Base-by-base conservation (phyloP, 2,329 filamentous ascomycete species). In the Orbilia javanica region DNA sequence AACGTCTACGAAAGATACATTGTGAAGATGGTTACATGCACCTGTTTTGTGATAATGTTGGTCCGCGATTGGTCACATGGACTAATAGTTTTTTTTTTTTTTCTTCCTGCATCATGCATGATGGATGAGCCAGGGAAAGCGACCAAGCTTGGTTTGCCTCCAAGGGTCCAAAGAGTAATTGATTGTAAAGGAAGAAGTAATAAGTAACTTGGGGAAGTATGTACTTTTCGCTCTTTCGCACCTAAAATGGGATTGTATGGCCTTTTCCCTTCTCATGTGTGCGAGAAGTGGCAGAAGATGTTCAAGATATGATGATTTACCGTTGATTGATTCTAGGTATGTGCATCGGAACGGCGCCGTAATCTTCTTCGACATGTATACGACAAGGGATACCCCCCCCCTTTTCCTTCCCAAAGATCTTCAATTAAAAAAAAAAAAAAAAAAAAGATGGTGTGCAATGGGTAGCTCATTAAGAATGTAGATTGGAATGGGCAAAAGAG, bases 51-150 rank as follows among this genome's bases (percentile, higher is more conserved):
- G 25, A 25, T 69, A 50, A 70, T 71, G 50, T 70, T 77, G 66
- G 73, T 62, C 52, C 39, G 73, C 73, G 73, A 77, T 77, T 77
- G 73, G 66, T 77, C 73, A 77, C 73, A 77, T 77, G 73, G 73
- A 77, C 73, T 44, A 50, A 50, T 65, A 65, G 50, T 60, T 65
- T 77, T 77, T 71, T 67, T 66, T 68, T 66, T 67, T 70, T 46
- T 44, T 27, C 13, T 69, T 66, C 48, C 60, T 70, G 57, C 72
- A 66, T 77, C 73, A 65, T 70, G 73, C 73, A 77, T 63, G 60
- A 57, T 63, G 44, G 57, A 72, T 65, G 62, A 67, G 70, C 70
- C 70, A 67, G 70, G 70, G 70, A 68, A 74, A 42, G 70, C 62
- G 39, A 53, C 46, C 60, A 48, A 72, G 46, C 50, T 53, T 53